Evolutionary conservation across 352 stramenopile genomes (phyloP).

Genomic region (Globisporangium iwayamae): DNA sequence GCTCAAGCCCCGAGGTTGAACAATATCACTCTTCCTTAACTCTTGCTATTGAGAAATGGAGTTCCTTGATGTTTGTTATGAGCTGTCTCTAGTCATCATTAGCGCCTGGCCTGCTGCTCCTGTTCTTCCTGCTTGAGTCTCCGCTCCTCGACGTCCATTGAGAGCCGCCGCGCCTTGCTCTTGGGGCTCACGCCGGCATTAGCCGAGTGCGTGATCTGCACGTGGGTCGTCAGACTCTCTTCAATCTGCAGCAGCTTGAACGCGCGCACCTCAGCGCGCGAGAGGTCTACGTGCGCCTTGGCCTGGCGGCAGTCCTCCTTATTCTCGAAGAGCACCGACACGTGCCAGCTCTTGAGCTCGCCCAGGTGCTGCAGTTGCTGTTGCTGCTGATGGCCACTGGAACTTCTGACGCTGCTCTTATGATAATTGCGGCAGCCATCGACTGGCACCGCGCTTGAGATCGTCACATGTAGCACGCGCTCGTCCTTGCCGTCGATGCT

Average conservation of each 20-base stretch:
- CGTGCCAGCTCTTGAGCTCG: constrained; percentile 49
- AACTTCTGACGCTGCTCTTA: constrained; percentile 31
- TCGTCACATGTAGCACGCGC: constrained; percentile 61
- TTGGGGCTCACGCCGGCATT: constrained; percentile 14
- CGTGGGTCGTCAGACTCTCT: constrained; percentile 55
- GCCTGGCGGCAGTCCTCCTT: constrained; percentile 60
- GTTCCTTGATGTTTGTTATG: not conserved
- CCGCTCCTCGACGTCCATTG: constrained; percentile 16
- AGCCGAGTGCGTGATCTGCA: constrained; percentile 53
- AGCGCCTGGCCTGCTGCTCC: not conserved
- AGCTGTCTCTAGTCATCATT: not conserved
- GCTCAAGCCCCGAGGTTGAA: constrained; percentile 1
- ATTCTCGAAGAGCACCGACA: constrained; percentile 59
- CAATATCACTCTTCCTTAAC: not conserved
- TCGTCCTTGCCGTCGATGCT: constrained; percentile 67
- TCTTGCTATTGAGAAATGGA: not conserved
- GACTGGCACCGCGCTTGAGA: constrained; percentile 52
- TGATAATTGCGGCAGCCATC: constrained; percentile 57
- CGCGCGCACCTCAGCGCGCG: constrained; percentile 66
- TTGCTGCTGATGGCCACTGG: not conserved
- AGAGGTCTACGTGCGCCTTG: constrained; percentile 70
- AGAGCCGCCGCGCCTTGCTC: constrained; percentile 29
- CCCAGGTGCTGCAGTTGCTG: constrained; percentile 12
- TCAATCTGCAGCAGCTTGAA: constrained; percentile 81
- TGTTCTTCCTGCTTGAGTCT: constrained; percentile 11